These are phyloP conservation scores for Xylaria curta DNA, from an alignment of 495 filamentous ascomycete genomes.

Conservation along the genomic window DNA sequence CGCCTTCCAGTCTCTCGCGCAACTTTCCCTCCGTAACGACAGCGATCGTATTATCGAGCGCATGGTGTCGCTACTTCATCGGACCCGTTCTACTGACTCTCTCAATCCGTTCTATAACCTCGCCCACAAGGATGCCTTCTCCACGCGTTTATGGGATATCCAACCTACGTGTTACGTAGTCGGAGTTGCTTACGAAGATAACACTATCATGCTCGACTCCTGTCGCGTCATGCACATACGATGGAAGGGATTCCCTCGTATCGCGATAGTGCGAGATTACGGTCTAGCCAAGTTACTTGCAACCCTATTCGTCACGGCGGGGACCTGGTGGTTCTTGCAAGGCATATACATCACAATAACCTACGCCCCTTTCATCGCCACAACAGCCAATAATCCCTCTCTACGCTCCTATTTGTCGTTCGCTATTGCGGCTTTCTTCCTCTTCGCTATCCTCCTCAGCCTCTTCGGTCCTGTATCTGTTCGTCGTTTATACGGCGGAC, in stretches of 20 bases:
- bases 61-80: conserved; percentile 47
- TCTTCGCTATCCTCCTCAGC: conserved; percentile 23
- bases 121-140: neutral
- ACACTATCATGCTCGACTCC: conserved; percentile 45
- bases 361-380: neutral
- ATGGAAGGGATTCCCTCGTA: conserved; percentile 13
- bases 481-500: conserved; percentile 25
- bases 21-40: conserved; percentile 52
- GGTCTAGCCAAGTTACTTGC: neutral
- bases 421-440: neutral
- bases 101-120: conserved; percentile 40
- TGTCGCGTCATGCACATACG: conserved; percentile 30
- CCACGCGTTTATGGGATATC: conserved; percentile 53
- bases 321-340: conserved; percentile 10
- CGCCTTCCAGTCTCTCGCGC: conserved; percentile 52
- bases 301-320: conserved; percentile 28
- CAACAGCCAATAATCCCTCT: neutral
- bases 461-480: conserved; percentile 26
- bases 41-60: conserved; percentile 53
- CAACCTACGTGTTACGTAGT: conserved; percentile 35
- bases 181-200: conserved; percentile 45
- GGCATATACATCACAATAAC: neutral
- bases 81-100: conserved; percentile 28
- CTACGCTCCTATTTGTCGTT: neutral
- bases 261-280: conserved; percentile 2